These are phyloP conservation scores for Chalciporus piperatus DNA, from an alignment of 768 basidiomycete species.

Conservation along the genomic window DNA sequence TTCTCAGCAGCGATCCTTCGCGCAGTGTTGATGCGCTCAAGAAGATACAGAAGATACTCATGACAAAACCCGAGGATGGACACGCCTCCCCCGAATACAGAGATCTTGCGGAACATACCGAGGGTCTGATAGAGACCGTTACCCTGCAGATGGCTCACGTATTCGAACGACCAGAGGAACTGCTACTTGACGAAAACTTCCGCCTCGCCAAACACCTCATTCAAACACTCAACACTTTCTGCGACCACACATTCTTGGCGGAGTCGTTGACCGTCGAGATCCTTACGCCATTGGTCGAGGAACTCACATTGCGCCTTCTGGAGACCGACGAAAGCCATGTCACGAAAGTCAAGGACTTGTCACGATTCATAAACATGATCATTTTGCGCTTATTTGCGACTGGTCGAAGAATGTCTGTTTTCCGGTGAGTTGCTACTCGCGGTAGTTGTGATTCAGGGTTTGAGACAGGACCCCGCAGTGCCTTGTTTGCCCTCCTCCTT, in stretches of 20 bases:
- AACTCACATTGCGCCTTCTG: slow-evolving; percentile 85
- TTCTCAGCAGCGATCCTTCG: slow-evolving; percentile 81
- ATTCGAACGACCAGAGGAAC: slow-evolving; percentile 77
- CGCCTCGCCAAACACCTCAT: slow-evolving; percentile 96
- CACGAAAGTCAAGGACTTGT: slow-evolving; percentile 87
- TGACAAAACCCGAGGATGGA: slow-evolving; percentile 70
- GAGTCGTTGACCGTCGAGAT: slow-evolving; percentile 85
- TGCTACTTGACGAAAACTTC: slow-evolving; percentile 77
- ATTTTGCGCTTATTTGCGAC: slow-evolving; percentile 91
- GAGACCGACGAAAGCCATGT: slow-evolving; percentile 88
- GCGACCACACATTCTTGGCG: slow-evolving; percentile 84
- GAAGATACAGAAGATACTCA: slow-evolving; percentile 83
- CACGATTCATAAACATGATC: slow-evolving; percentile 98
- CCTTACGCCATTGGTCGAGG: slow-evolving; percentile 83
- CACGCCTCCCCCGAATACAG: slow-evolving; percentile 67
- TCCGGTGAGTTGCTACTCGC: slow-evolving; percentile 55
- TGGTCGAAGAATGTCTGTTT: slow-evolving; percentile 84
- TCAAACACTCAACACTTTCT: slow-evolving; percentile 92
- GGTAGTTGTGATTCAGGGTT: background rate
- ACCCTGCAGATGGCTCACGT: slow-evolving; percentile 89
- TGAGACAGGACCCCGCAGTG: slow-evolving; percentile 15
- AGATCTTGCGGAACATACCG: slow-evolving; percentile 74
- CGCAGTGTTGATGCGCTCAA: slow-evolving; percentile 93
- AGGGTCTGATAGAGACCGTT: slow-evolving; percentile 87
- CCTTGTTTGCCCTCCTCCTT: slow-evolving; percentile 78